Evolutionary conservation across 371 early-diverging fungal species (phyloP), one percentile per base, ranked within the genome.

Genomic region (Circinella minor): DNA sequence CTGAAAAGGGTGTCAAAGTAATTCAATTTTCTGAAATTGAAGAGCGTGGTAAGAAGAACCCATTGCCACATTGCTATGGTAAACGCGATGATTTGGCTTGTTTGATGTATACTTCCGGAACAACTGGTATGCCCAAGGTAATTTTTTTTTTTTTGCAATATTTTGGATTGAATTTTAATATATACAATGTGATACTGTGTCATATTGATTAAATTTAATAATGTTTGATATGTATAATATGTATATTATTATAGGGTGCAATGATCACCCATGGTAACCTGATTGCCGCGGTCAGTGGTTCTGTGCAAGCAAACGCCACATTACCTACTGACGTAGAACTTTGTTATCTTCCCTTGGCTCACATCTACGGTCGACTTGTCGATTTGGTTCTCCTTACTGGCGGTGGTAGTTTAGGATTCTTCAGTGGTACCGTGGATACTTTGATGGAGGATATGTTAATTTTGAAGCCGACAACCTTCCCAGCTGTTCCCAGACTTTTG

Each of bases 101-200:
- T 36, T 95, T 99, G 65, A 97, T 96, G 85, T 99, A 98, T 77
- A 99, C 99, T 7, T 92, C 93, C 67, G 99, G 99, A 61, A 87
- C 93, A 47, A 90, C 93, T 1, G 96, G 95, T 3, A 74, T 72
- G n/a, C 98, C 98, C 43, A 73, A 89, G 43, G 43, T 43, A 43
- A 11, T 43, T 43, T 43, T 43, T 43, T 39, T 39, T 39, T 43
- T 43, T 43, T 27, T 27, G 27, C 27, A 27, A 27, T 27, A 2
- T 27, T 27, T 27, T 27, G 27, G 2, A 27, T 27, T 27, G 27
- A 27, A 27, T 27, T 27, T 27, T 2, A 27, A 1, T 2, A 27
- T 27, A 27, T 27, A 27, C 27, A 27, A 27, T 27, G 27, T 27
- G 27, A 27, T 27, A 0, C 27, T 27, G 27, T 27, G 27, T 27